Base-by-base conservation (phyloP, 257 asterid species). In the Fraxinus americana region DNA sequence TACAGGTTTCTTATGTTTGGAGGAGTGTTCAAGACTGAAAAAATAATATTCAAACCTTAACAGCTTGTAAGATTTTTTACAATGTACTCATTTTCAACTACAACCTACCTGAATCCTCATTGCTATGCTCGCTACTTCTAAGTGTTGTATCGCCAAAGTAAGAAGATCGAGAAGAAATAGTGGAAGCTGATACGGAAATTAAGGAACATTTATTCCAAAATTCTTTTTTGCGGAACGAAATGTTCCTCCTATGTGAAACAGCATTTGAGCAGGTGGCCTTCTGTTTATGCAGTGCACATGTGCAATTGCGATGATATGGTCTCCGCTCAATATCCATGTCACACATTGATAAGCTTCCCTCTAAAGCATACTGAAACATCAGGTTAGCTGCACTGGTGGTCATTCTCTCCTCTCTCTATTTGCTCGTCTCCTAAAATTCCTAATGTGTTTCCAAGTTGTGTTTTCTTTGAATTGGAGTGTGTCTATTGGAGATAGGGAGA, bases 281-380 rank as follows among this genome's bases (percentile, higher is more conserved):
- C 23, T 7, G 7, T 30, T 82, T 38, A 77, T 83, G 88, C 84
- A 85, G 63, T 80, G 89, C 87, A 34, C 90, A 88, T 27, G 76
- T 71, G 82, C 90, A 86, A 75, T 86, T 71, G 0, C 38, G 34
- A 34, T 86, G 89, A 48, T 86, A 85, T 2, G 90, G 89, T 69
- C 88, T 80, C 7, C 87, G 69, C 75, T 89, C 87, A 6, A 83
- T 76, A 35, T 77, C 79, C 79, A 27, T 82, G 85, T 87, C 88
- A 0, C 48, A 38, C 84, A 81, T 57, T 3, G 84, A 81, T 70
- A 82, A 79, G 78, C 85, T 75, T 75, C 89, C 89, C 25, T 73
- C 61, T 17, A 81, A 36, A 70, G 78, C 82, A 77, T 82, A 75
- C 25, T 75, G 77, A 35, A 85, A 21, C 79, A 82, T 72, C 59